Evolutionary conservation across 2,329 filamentous ascomycete species (phyloP).

Genomic region (Magnaporthiopsis rhizophila): DNA sequence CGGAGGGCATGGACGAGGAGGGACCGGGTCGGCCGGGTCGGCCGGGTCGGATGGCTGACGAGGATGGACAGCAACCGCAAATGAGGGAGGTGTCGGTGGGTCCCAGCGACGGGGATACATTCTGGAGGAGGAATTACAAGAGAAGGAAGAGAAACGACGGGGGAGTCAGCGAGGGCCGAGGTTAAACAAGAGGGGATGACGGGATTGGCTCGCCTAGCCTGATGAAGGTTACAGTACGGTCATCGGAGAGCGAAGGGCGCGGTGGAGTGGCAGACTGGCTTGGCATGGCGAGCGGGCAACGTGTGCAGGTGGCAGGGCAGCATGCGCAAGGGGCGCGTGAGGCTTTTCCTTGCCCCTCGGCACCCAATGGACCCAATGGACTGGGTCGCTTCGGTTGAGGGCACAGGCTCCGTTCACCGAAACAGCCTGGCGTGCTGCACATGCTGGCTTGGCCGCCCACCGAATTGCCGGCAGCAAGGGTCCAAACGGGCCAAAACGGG

Average conservation of each 20-base stretch:
- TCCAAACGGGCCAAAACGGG: not conserved
- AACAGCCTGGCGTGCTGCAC: not conserved
- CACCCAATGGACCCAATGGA: too few relatives aligned
- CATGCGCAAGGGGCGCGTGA: too few relatives aligned
- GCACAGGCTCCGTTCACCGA: not conserved
- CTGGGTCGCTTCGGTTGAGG: not conserved
- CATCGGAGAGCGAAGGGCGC: too few relatives aligned
- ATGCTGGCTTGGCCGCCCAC: not conserved
- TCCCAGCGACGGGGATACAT: constrained; percentile 12
- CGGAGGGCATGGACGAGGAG: constrained; percentile 42
- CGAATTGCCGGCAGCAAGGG: not conserved
- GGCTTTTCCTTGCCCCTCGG: not conserved
- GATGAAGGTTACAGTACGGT: too few relatives aligned
- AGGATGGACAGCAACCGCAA: not conserved
- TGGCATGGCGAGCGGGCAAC: not conserved
- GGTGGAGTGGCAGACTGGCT: not conserved
- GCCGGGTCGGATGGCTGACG: not conserved
- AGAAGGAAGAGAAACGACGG: constrained; percentile 19
- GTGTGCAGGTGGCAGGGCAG: not conserved
- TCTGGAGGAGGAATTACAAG: constrained; percentile 20
- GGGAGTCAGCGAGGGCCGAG: not conserved
- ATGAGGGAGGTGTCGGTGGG: constrained; percentile 6
- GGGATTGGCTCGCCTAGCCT: too few relatives aligned
- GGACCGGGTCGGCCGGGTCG: not conserved
- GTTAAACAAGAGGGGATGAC: too few relatives aligned